Evolutionary conservation across 139 green algal species (phyloP), one percentile per base, ranked within the genome.

Genomic region (Pycnococcus provasolii): DNA sequence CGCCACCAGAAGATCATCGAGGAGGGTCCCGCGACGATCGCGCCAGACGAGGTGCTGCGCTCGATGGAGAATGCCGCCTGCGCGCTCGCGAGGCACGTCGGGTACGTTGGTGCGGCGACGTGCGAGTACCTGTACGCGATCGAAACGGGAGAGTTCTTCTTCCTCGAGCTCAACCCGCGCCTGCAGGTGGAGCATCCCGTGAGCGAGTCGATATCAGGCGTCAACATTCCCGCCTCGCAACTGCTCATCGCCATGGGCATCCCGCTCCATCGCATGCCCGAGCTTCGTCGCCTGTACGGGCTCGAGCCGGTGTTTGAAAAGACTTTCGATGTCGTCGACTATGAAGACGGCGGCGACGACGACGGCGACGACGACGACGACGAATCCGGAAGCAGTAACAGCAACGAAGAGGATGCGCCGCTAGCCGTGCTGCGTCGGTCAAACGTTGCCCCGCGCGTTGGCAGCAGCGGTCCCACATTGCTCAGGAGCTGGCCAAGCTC

Each of bases 121-220:
- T 88, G 96, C 53, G 92, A 98, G 83, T 98, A 89, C 74, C 81
- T 98, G 62, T 98, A 97, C 75, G 71, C 67, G 41, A 70, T 95
- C 39, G 87, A 94, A 0, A 81, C 77, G 59, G 40, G 73, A 5
- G 74, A 83, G 64, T 96, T 91, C 84, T 97, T 83, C 83, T 98
- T 98, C 79, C 77, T 98, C 77, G 92, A 98, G 83, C 87, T 98
- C 37, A 98, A 98, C 80, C 92, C 92, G 2, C 77, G 92, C 3
- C 83, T 98, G 68, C 91, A 97, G 86, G 91, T 97, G 58, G 92
- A 98, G 83, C 92, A 98, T 73, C 92, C 92, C 4, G 92, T 97
- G 42, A 97, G 92, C 6, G 92, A 98, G 77, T 91, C 85, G 81
- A 96, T 98, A 79, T 88, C 84, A 11, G 76, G 78, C 5, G 83